Evolutionary conservation across 352 stramenopile genomes (phyloP), one percentile per base, ranked within the genome.

Genomic region (Globisporangium nagaii): DNA sequence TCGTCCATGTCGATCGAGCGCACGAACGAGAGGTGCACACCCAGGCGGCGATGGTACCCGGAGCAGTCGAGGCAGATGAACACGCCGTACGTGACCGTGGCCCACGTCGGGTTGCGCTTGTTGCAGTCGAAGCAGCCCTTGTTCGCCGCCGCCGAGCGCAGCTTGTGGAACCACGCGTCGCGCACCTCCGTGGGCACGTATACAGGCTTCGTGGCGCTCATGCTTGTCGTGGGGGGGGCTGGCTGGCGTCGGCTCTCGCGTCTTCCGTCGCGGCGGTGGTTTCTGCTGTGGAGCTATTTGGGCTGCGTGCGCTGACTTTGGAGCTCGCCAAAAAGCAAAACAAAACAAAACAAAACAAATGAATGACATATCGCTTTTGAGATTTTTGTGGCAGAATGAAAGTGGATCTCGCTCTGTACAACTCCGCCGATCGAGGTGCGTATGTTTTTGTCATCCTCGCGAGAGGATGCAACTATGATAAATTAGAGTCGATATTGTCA

Each of bases 1-100:
- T 97, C 88, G 75, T 98, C 94, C 85, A 98, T 96, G 60, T 98
- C 92, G 31, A 96, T 89, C 30, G 93, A 98, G 28, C 94, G 79
- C 58, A 98, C 92, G 55, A 98, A 98, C 24, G 86, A 95, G 50
- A 98, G 67, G 62, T 98, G 93, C 42, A 98, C 90, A 39, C 94
- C 94, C 45, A 98, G 66, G 30, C 86, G 85, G 31, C 94, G 86
- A 64, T 98, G 95, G 60, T 97, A 93, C 0, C 88, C 93, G 2
- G 88, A 97, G 71, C 94, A 98, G 62, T 98, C 93, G 39, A 98
- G 74, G 62, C 95, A 98, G 60, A 98, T 97, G 60, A 98, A 97
- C 37, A 98, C 89, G 60, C 95, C 95, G 68, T 97, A 98, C 15
- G 87, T 97, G 55, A 97, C 92, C 1, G 89, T 97, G 13, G 93